Base-by-base conservation (phyloP, 768 basidiomycete species). In the Hericium rajendrae region DNA sequence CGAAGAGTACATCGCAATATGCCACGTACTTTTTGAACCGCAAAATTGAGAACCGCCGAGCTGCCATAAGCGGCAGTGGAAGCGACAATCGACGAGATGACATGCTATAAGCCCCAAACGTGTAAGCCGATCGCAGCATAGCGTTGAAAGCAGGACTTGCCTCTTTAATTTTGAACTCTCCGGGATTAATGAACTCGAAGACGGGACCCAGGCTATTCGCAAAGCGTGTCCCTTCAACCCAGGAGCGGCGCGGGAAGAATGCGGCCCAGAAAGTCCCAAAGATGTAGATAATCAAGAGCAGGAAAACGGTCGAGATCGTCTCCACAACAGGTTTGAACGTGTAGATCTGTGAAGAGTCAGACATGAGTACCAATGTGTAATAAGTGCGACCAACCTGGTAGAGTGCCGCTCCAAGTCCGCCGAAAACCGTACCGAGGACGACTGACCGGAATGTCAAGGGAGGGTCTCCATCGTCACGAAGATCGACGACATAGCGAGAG, bases 101-200 rank as follows among this genome's bases (percentile, higher is more conserved):
- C 82, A 62, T 85, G 83, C 81, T 85, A 57, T 15, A 55, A 38
- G 13, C 8, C n/a, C 22, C n/a, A 22, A 16, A n/a, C 15, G 22
- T 58, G 52, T 11, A 54, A 55, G 50, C 32, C 32, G 9, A 9
- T 32, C 9, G 32, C 32, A 4, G 6, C 32, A 32, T 32, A 32
- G 32, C 52, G 6, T 46, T 16, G 51, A 37, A 6, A 16, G 38
- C 10, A 16, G 26, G 8, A 61, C 72, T 15, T 9, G 81, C 82
- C 74, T 85, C 82, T 61, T 85, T 84, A 55, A 85, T 61, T 6
- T 66, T 65, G 62, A 83, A 84, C n/a, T 72, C 69, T 0, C 80
- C 80, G 12, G 82, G 83, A 58, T 84, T 84, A 62, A 84, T 67
- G 57, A 81, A 75, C 38, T 72, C 69, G 11, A 81, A 55, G 18